phyloP scores from a whole-genome alignment of 306 rosid species.

The Prunus mira region DNA sequence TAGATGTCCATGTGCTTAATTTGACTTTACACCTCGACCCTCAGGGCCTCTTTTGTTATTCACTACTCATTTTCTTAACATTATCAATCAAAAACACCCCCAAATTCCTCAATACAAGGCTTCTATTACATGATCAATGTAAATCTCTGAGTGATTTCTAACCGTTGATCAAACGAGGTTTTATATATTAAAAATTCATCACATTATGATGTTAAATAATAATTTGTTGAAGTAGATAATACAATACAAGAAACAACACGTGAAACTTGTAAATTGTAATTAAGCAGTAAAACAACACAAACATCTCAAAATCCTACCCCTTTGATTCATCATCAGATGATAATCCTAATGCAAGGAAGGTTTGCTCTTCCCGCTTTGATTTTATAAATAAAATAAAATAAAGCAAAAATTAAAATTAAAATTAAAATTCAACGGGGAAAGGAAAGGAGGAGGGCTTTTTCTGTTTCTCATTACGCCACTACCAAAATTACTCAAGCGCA shows the following conservation, averaged over 20 bases:
- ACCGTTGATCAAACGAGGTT: too few relatives aligned
- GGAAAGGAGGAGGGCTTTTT: slow-evolving; percentile 12
- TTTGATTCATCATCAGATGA: background rate
- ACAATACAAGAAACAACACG: background rate
- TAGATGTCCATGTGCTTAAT: background rate
- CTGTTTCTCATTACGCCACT: slow-evolving; percentile 1
- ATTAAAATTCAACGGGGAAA: background rate
- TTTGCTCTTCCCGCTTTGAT: background rate
- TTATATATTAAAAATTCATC: too few relatives aligned
- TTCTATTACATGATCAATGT: too few relatives aligned
- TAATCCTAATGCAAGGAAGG: slow-evolving; percentile 2
- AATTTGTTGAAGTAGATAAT: background rate
- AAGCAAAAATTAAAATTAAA: background rate
- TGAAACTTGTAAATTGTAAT: background rate
- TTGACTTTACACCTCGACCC: background rate
- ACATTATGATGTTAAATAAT: background rate
- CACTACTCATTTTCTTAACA: background rate
- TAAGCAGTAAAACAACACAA: background rate
- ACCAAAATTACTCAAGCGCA: slow-evolving; percentile 38
- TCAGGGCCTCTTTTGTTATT: background rate
- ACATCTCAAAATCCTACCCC: background rate
- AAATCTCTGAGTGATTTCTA: too few relatives aligned
- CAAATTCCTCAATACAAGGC: too few relatives aligned
- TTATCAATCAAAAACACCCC: background rate
- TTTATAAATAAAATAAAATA: background rate